Evolutionary conservation across 75 land plant species (phyloP).

Genomic region (Azolla pinnata): DNA sequence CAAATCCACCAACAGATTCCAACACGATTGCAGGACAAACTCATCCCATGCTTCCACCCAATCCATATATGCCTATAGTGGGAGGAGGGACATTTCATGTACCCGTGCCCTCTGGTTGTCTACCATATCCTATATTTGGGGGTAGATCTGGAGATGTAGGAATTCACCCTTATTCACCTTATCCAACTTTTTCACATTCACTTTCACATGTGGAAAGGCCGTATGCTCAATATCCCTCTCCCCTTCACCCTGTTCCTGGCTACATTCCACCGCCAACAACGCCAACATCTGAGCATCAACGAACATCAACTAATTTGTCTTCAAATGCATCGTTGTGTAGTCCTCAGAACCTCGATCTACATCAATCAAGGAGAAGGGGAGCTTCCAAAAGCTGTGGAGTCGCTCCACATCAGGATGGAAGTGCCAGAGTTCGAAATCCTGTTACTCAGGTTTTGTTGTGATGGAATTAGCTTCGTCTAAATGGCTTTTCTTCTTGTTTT

Average conservation of each 20-base stretch:
- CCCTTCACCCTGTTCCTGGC: conserved; percentile 28
- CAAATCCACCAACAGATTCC: conserved; percentile 13
- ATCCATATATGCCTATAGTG: conserved; percentile 26
- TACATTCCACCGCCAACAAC: conserved; percentile 26
- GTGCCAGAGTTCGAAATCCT: too few relatives aligned
- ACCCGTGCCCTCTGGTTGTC: conserved; percentile 49
- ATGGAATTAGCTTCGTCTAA: too few relatives aligned
- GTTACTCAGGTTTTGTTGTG: too few relatives aligned
- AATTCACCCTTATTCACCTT: conserved; percentile 29
- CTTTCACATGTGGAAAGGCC: conserved; percentile 49
- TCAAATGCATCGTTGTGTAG: too few relatives aligned
- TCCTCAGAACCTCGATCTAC: too few relatives aligned
- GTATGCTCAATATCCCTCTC: conserved; percentile 41
- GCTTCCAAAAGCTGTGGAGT: too few relatives aligned
- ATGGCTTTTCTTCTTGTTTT: too few relatives aligned
- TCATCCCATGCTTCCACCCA: conserved; percentile 10
- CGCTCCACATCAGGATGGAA: too few relatives aligned
- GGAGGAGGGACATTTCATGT: too few relatives aligned
- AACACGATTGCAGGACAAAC: conserved; percentile 8
- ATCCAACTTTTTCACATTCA: conserved; percentile 44
- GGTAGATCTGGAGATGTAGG: conserved; percentile 43
- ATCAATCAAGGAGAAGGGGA: too few relatives aligned
- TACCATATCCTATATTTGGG: conserved; percentile 57
- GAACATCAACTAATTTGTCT: too few relatives aligned
- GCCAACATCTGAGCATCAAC: conserved; percentile 10